Percentiles rank a stretch among this genome's conserved stretches.
These are phyloP conservation scores for Geotrichum cucujoidarum DNA, from an alignment of 1,139 yeast species.

Conservation along the genomic window DNA sequence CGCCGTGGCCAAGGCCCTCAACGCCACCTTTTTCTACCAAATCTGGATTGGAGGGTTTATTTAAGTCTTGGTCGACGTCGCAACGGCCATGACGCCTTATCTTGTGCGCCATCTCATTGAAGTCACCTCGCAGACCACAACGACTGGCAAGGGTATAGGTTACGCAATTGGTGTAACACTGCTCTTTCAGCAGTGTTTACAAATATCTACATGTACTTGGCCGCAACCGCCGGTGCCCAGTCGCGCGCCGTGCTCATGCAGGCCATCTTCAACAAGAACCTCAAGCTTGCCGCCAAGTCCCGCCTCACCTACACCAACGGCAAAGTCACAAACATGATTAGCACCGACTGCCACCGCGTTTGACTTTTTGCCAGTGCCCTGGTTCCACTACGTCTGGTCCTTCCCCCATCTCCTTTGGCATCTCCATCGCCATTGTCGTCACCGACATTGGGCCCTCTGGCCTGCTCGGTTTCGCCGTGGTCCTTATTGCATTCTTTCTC, in stretches of 20 bases:
- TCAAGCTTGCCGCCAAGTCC: slow-evolving; percentile 56
- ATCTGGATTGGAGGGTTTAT: slow-evolving; percentile 44
- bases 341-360: slow-evolving; percentile 74
- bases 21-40: slow-evolving; percentile 53
- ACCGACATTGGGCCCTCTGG: slow-evolving; percentile 71
- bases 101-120: slow-evolving; percentile 50
- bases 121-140: slow-evolving; percentile 35
- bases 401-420: slow-evolving; percentile 49
- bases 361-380: slow-evolving; percentile 71
- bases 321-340: slow-evolving; percentile 65
- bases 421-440: slow-evolving; percentile 57
- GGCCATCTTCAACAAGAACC: slow-evolving; percentile 61
- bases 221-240: slow-evolving; percentile 64
- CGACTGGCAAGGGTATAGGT: slow-evolving; percentile 54
- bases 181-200: slow-evolving; percentile 49
- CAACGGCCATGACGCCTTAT: slow-evolving; percentile 48
- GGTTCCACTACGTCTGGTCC: slow-evolving; percentile 60
- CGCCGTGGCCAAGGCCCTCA: slow-evolving; percentile 45
- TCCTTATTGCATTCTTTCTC: slow-evolving; percentile 35
- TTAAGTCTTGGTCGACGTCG: slow-evolving; percentile 48
- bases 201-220: slow-evolving; percentile 58
- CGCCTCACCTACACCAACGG: slow-evolving; percentile 59
- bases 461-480: slow-evolving; percentile 55
- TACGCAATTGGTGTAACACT: slow-evolving; percentile 52
- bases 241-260: slow-evolving; percentile 62